phyloP scores from a whole-genome alignment of 306 rosid genomes.

The Rubus idaeus region DNA sequence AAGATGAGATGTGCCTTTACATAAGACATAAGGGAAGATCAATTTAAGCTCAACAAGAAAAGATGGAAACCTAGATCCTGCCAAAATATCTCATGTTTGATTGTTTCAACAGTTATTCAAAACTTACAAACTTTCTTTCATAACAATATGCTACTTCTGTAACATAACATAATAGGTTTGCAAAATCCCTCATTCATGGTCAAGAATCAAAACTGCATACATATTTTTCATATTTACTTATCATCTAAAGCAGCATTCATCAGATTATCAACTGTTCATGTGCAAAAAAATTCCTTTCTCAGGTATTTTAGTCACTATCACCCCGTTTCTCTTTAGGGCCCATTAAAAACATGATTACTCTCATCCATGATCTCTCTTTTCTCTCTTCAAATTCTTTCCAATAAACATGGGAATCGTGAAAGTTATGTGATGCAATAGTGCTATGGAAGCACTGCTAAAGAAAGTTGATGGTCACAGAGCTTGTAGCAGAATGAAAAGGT shows the following conservation, averaged over 20 bases:
- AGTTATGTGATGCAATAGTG: too few relatives aligned
- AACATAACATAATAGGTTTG: not conserved
- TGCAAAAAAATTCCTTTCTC: not conserved
- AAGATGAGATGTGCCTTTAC: conserved; percentile 42
- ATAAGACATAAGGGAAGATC: conserved; percentile 28
- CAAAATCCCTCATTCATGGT: not conserved
- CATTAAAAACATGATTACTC: too few relatives aligned
- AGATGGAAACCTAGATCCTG: conserved; percentile 8
- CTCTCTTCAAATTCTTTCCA: not conserved
- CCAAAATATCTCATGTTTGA: not conserved
- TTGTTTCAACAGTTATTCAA: not conserved
- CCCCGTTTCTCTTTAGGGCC: not conserved
- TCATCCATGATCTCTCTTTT: not conserved
- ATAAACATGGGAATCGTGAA: too few relatives aligned
- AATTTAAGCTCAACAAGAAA: conserved; percentile 14
- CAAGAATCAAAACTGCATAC: not conserved
- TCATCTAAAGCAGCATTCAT: not conserved
- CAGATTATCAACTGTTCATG: not conserved
- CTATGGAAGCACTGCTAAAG: too few relatives aligned
- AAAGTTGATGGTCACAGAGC: too few relatives aligned
- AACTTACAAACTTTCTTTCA: not conserved
- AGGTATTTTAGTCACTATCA: not conserved
- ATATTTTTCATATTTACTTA: not conserved
- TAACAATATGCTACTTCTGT: not conserved
- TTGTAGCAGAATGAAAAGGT: too few relatives aligned